Conservation (phyloP, 495 filamentous ascomycete species). For the Penicillium parvum region DNA sequence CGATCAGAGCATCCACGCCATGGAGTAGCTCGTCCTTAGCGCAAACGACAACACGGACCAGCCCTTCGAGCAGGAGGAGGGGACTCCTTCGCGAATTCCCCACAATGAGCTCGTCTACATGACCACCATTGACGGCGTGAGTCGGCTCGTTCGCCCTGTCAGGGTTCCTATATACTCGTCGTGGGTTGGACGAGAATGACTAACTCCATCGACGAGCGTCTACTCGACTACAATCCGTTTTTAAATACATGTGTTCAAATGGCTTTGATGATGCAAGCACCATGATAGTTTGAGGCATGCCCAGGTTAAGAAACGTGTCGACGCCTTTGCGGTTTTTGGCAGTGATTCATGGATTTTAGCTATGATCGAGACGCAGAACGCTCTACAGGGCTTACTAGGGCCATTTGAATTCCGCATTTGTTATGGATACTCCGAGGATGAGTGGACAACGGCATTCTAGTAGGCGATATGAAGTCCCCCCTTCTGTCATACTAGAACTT, state of each 20-base stretch:
- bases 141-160: not conserved
- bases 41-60: no score
- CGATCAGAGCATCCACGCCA: no score
- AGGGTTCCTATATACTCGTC: not conserved
- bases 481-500: no score
- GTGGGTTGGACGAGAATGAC: not conserved
- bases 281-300: not conserved
- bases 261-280: not conserved
- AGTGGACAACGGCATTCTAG: no score
- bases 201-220: not conserved
- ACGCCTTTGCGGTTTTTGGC: not conserved
- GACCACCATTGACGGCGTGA: no score
- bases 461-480: no score
- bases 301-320: not conserved
- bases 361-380: conserved; percentile 2
- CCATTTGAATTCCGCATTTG: not conserved
- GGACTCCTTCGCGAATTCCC: no score
- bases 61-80: no score
- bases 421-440: no score
- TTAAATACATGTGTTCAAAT: not conserved
- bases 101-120: no score
- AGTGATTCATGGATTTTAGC: not conserved
- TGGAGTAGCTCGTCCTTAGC: no score
- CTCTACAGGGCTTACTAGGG: not conserved
- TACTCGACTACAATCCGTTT: not conserved